A percentile compares a stretch with the other conserved stretches of the same genome.
Conservation (phyloP, 78 protist genomes). For the Bodo saltans region DNA sequence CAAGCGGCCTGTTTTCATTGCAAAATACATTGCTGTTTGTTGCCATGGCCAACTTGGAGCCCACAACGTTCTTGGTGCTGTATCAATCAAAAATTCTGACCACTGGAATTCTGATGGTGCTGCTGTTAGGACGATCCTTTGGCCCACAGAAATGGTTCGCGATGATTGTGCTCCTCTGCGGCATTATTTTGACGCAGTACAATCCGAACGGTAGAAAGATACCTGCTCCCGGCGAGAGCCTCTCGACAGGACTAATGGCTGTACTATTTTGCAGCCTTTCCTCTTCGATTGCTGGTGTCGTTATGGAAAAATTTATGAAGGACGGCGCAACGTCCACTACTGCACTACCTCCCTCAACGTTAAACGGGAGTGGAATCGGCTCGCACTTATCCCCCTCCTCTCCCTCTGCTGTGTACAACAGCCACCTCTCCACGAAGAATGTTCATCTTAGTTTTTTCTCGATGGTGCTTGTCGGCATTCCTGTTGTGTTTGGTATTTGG, state of each 20-base stretch:
- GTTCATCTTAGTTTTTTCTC: slow-evolving; percentile 30
- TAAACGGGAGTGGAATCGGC: background rate
- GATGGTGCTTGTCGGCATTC: background rate
- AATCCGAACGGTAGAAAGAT: background rate
- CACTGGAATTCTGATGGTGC: slow-evolving; percentile 60
- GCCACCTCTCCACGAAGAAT: slow-evolving; percentile 54
- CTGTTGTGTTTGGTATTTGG: background rate
- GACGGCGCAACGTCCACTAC: background rate
- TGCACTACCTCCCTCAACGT: background rate
- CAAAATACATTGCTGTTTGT: slow-evolving; percentile 62
- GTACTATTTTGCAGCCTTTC: too few species aligned
- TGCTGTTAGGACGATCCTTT: slow-evolving; percentile 40
- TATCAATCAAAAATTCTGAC: slow-evolving; percentile 67
- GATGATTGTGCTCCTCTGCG: slow-evolving; percentile 43
- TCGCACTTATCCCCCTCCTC: background rate
- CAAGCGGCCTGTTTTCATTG: slow-evolving; percentile 58
- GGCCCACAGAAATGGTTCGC: slow-evolving; percentile 42
- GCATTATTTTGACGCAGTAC: slow-evolving; percentile 41
- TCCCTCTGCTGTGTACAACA: slow-evolving; percentile 66
- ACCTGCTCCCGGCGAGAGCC: background rate
- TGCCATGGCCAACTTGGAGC: slow-evolving; percentile 57
- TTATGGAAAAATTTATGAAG: too few species aligned
- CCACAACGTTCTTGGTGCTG: slow-evolving; percentile 58
- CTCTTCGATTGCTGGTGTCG: too few species aligned
- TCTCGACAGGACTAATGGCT: background rate